phyloP scores from a whole-genome alignment of 2,329 filamentous ascomycete genomes.

The Colletotrichum sojae region DNA sequence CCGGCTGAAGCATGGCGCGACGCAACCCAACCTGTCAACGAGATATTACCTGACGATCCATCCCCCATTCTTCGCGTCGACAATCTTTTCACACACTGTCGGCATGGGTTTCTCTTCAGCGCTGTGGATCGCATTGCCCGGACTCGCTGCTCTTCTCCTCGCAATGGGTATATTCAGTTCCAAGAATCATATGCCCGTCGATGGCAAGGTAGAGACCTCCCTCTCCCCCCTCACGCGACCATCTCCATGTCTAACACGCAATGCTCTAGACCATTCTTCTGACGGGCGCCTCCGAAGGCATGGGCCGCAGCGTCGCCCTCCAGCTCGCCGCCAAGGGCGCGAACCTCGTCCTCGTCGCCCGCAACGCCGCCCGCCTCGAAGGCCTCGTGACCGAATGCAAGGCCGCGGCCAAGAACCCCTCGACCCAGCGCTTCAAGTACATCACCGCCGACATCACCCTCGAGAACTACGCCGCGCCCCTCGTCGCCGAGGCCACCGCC shows the following conservation, averaged over 20 bases:
- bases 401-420: constrained; percentile 74
- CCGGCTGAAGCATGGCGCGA: background rate
- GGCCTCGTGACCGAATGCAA: constrained; percentile 72
- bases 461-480: constrained; percentile 76
- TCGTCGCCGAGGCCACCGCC: constrained; percentile 78
- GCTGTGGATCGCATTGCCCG: constrained; percentile 66
- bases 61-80: background rate
- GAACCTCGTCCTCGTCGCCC: constrained; percentile 87
- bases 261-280: constrained; percentile 81
- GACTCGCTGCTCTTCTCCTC: constrained; percentile 52
- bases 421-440: constrained; percentile 83
- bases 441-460: constrained; percentile 87
- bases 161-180: constrained; percentile 78
- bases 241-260: constrained; percentile 10
- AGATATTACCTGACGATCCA: background rate
- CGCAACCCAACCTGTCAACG: background rate
- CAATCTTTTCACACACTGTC: background rate
- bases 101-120: constrained; percentile 46
- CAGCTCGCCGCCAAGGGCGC: constrained; percentile 87
- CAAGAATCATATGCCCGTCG: constrained; percentile 85
- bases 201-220: constrained; percentile 77
- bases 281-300: constrained; percentile 93
- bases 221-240: constrained; percentile 1
- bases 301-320: constrained; percentile 83
- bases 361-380: constrained; percentile 82